phyloP scores from a whole-genome alignment of 1,284 basidiomycete genomes.

The Schizophyllum commune region DNA sequence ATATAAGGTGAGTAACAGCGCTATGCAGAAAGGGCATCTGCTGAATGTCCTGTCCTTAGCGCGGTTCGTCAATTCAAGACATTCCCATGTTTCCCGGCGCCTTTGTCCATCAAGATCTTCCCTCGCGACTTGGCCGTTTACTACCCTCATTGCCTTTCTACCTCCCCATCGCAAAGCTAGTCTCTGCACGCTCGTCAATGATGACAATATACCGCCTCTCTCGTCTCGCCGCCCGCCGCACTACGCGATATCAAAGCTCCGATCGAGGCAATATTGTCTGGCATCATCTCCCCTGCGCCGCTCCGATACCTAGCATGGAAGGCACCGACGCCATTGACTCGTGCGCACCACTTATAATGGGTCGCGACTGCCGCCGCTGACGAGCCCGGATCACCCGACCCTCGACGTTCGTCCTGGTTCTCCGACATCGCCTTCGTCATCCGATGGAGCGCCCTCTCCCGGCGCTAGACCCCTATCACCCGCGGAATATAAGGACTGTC shows the following conservation, averaged over 20 bases:
- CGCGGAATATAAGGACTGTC: neutral
- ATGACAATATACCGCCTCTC: neutral
- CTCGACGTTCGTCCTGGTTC: neutral
- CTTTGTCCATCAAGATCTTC: neutral
- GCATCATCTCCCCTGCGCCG: too few relatives aligned
- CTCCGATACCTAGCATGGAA: neutral
- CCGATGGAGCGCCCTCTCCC: neutral
- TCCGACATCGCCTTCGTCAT: neutral
- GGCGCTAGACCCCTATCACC: neutral
- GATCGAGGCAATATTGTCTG: neutral
- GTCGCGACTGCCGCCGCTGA: neutral
- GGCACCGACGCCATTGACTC: neutral
- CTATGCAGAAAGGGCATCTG: neutral
- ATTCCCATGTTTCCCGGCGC: neutral
- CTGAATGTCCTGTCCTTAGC: neutral
- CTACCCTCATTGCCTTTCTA: neutral
- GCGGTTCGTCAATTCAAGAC: neutral
- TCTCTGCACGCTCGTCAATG: neutral
- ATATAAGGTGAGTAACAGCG: neutral
- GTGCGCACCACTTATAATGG: neutral
- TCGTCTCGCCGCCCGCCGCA: neutral
- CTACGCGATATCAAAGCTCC: neutral
- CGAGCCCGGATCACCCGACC: neutral
- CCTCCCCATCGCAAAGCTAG: neutral
- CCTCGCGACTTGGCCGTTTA: neutral